phyloP scores from a whole-genome alignment of 306 rosid species.

The Echinosophora koreensis region DNA sequence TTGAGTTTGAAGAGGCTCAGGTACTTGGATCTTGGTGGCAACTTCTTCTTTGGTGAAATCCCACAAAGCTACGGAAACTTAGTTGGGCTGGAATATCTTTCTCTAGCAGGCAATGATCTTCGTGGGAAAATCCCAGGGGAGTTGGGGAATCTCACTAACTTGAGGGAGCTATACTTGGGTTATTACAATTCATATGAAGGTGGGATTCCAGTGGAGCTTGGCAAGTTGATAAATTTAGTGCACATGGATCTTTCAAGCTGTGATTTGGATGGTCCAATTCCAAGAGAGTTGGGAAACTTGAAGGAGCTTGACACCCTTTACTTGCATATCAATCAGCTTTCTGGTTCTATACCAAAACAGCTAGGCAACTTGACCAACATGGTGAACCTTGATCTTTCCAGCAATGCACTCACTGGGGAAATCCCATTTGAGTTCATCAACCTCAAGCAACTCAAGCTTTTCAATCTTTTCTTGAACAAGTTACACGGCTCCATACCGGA shows the following conservation, averaged over 20 bases:
- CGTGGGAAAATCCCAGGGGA: slow-evolving; percentile 73
- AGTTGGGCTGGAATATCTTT: slow-evolving; percentile 70
- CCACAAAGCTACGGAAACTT: slow-evolving; percentile 69
- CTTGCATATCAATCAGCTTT: slow-evolving; percentile 72
- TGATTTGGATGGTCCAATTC: slow-evolving; percentile 74
- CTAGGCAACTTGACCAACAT: slow-evolving; percentile 70
- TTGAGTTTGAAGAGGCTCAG: slow-evolving; percentile 60
- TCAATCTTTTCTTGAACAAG: slow-evolving; percentile 82
- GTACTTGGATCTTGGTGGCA: slow-evolving; percentile 85
- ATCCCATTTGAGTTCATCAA: slow-evolving; percentile 77
- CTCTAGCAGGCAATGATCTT: slow-evolving; percentile 78
- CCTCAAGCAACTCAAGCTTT: slow-evolving; percentile 71
- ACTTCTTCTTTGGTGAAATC: slow-evolving; percentile 70
- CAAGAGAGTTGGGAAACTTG: slow-evolving; percentile 77
- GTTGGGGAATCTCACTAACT: slow-evolving; percentile 76
- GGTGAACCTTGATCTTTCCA: slow-evolving; percentile 74
- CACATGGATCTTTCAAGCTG: slow-evolving; percentile 79
- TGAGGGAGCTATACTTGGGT: slow-evolving; percentile 74
- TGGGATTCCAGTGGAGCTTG: slow-evolving; percentile 80
- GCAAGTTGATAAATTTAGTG: slow-evolving; percentile 66
- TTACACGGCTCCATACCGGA: slow-evolving; percentile 87
- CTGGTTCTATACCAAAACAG: slow-evolving; percentile 78
- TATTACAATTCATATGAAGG: slow-evolving; percentile 78
- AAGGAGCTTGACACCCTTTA: slow-evolving; percentile 70
- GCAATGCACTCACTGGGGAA: slow-evolving; percentile 81